These are phyloP conservation scores for Cordyceps cicadae DNA, from an alignment of 2,329 filamentous ascomycete genomes.

Conservation along the genomic window DNA sequence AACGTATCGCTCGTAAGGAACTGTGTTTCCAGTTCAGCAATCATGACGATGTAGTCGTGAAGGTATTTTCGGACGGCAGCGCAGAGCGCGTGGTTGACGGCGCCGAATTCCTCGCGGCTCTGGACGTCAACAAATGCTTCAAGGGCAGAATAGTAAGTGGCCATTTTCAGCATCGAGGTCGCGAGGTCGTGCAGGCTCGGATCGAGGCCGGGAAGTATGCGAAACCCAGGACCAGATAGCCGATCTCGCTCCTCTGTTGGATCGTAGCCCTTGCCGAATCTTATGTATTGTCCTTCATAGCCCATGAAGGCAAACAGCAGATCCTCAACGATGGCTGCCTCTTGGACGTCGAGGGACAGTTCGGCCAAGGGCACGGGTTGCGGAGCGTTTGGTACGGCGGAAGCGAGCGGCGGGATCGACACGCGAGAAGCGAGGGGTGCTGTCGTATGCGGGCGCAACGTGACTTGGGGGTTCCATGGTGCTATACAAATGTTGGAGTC, in stretches of 20 bases:
- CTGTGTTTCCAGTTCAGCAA: conserved; percentile 89
- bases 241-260: conserved; percentile 79
- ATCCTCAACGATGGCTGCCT: conserved; percentile 81
- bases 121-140: conserved; percentile 93
- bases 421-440: conserved; percentile 63
- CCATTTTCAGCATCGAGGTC: conserved; percentile 83
- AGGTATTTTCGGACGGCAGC: conserved; percentile 87
- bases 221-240: conserved; percentile 72
- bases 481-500: conserved; percentile 21
- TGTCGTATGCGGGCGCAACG: conserved; percentile 57
- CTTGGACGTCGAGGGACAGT: conserved; percentile 72
- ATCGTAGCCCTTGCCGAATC: conserved; percentile 75
- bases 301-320: conserved; percentile 95
- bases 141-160: conserved; percentile 83
- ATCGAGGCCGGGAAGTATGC: conserved; percentile 74
- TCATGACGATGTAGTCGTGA: conserved; percentile 87
- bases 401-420: conserved; percentile 63
- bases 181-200: conserved; percentile 85
- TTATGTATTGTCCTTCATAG: conserved; percentile 95
- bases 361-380: conserved; percentile 59
- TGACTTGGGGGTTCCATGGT: conserved; percentile 73
- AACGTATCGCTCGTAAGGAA: conserved; percentile 82
- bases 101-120: conserved; percentile 84
- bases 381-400: conserved; percentile 65
- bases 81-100: conserved; percentile 91